Base-by-base conservation (phyloP, 495 filamentous ascomycete species). In the Annulohypoxylon nitens region DNA sequence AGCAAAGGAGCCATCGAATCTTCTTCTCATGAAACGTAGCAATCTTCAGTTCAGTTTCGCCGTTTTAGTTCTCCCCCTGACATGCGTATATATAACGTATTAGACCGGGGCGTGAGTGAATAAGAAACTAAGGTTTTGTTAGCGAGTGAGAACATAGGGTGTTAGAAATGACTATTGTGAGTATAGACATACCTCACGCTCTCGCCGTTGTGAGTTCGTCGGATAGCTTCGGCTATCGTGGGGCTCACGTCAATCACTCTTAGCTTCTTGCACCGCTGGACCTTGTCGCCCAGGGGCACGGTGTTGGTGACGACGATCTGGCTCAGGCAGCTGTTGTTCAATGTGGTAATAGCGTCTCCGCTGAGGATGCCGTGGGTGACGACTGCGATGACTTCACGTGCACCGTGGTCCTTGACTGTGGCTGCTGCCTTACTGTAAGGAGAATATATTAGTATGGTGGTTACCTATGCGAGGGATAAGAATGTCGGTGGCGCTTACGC, bases 301-400 rank as follows among this genome's bases (percentile, higher is more conserved):
- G 95, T 99, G 82, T 99, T 99, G 34, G 97, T 98, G 59, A 98
- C 95, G 12, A 98, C 94, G 6, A 99, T 81, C 64, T 90, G 90
- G 66, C 84, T 89, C 72, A 98, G 81, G 70, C 87, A 85, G 78
- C 94, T 97, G 70, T 87, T 88, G 80, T 98, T 98, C 67, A 99
- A 85, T 43, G 89, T 94, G 80, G 95, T 92, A 63, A 97, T 95
- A 33, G 96, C 96, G 73, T 93, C 92, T 3, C 96, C 96, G 67
- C 92, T 95, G 34, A 99, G 83, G 66, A 98, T 98, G 36, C 95
- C 96, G 80, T 98, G 96, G 2, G 96, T 98, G 58, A 98, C 97
- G 63, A 99, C 94, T 36, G 97, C 96, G 61, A 97, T 90, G 59
- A 95, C 93, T 75, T 95, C 90, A 69, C 88, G 88, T 0, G 96